Base-by-base conservation (phyloP, 2,329 filamentous ascomycete species). In the Ilyonectria destructans region DNA sequence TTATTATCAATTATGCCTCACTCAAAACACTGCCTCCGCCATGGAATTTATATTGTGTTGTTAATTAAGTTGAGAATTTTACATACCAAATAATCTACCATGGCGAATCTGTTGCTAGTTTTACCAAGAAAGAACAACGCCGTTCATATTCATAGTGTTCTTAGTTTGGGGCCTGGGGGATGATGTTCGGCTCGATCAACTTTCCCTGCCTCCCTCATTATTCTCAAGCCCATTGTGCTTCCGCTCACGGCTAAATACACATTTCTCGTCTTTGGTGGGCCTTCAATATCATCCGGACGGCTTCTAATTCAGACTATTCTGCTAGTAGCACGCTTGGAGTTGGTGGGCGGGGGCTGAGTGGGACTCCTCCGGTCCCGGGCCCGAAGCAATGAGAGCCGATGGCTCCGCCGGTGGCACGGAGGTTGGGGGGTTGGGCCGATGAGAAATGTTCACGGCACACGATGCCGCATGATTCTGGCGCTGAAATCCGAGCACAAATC, bases 271-370 rank as follows among this genome's bases (percentile, higher is more conserved):
- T n/a, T 21, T 13, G 48, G 26, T 26, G 48, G 21, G 48, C 48
- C 48, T 51, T 31, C 10, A 31, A 51, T 26, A 51, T 51, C 17
- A 43, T 43, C 40, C 40, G 40, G 40, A 43, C 40, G 40, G 40
- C 40, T 43, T 43, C 40, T n/a, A n/a, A 17, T 26, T 5, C 2
- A 17, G 40, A 43, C 40, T n/a, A 43, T n/a, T 43, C 17, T 43
- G n/a, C 17, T 43, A 43, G 15, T 2, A 43, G 6, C 15, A 43
- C 40, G 17, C 15, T n/a, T 35, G n/a, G 29, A 55, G 51, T 21
- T 37, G 17, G 26, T 21, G 19, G 52, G n/a, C 10, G 17, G 49
- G 48, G 29, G n/a, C 17, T 19, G 26, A 8, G 29, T 52, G 29
- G 49, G 15, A 29, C 29, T 19, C 33, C n/a, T 52, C 49, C 10